Evolutionary conservation across 495 filamentous ascomycete species (phyloP).

Genomic region (Aspergillus avenaceus): DNA sequence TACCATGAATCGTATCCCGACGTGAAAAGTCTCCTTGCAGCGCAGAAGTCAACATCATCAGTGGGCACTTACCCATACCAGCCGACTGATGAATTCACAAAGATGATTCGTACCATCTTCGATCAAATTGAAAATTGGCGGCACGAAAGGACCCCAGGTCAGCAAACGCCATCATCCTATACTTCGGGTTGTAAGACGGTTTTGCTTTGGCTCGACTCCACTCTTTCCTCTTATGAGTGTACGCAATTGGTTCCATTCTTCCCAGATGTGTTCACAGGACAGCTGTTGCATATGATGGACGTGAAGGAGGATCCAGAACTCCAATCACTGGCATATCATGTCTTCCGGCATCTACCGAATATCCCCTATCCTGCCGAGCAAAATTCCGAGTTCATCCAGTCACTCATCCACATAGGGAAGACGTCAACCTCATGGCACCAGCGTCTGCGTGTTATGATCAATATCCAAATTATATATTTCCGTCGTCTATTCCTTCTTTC

Average conservation of each 20-base stretch:
- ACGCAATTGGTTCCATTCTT: constrained; percentile 89
- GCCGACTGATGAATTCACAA: constrained; percentile 68
- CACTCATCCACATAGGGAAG: constrained; percentile 84
- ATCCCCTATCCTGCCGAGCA: constrained; percentile 87
- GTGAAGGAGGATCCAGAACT: constrained; percentile 98
- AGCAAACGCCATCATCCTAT: constrained; percentile 90
- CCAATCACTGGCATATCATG: constrained; percentile 90
- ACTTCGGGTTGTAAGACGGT: constrained; percentile 96
- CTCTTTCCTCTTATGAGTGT: constrained; percentile 87
- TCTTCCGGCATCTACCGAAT: constrained; percentile 95
- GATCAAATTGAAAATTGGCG: constrained; percentile 82
- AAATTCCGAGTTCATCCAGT: constrained; percentile 75
- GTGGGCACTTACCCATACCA: constrained; percentile 82
- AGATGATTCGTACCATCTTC: constrained; percentile 74
- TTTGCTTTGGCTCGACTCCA: constrained; percentile 89
- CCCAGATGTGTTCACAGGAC: constrained; percentile 79
- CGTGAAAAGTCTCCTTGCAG: constrained; percentile 67
- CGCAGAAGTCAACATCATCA: constrained; percentile 73
- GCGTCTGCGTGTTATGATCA: constrained; percentile 92
- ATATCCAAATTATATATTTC: constrained; percentile 99
- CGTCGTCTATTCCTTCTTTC: constrained; percentile 91
- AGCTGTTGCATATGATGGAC: constrained; percentile 99
- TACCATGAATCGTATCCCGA: constrained; percentile 90
- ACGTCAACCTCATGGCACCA: constrained; percentile 93
- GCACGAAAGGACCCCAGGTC: constrained; percentile 75